These are phyloP conservation scores for Suhomyces choctaworum DNA, from an alignment of 1,139 yeast genomes.

Conservation along the genomic window DNA sequence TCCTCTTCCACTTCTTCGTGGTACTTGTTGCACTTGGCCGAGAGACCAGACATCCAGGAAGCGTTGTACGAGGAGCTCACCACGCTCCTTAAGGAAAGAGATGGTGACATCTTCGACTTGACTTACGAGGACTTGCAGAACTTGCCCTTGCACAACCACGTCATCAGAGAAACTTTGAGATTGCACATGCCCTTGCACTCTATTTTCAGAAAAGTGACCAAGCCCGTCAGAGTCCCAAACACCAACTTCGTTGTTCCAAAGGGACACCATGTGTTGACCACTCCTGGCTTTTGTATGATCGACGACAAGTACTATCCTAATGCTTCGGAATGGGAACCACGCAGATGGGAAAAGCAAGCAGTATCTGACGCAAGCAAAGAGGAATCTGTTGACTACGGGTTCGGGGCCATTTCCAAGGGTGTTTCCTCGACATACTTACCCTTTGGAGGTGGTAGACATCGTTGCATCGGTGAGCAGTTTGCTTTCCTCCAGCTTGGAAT, in stretches of 20 bases:
- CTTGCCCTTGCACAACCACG: conserved; percentile 77
- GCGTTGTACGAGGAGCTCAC: conserved; percentile 74
- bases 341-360: conserved; percentile 70
- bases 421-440: conserved; percentile 95
- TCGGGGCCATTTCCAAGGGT: conserved; percentile 94
- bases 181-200: conserved; percentile 96
- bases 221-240: conserved; percentile 76
- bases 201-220: conserved; percentile 85
- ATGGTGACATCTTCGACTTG: conserved; percentile 51
- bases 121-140: conserved; percentile 81
- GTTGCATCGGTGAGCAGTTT: conserved; percentile 98
- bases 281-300: conserved; percentile 90
- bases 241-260: conserved; percentile 80
- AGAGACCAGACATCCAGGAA: conserved; percentile 79
- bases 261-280: conserved; percentile 86
- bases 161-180: conserved; percentile 90
- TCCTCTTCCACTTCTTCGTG: conserved; percentile 96
- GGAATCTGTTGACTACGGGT: conserved; percentile 84
- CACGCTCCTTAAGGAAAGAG: conserved; percentile 51
- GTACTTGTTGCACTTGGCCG: conserved; percentile 89
- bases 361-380: conserved; percentile 18
- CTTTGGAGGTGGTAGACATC: conserved; percentile 99
- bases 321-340: conserved; percentile 71
- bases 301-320: conserved; percentile 77
- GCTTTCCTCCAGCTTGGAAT: conserved; percentile 94